Conservation (phyloP, 2,329 filamentous ascomycete genomes). For the Triangularia verruculosa region DNA sequence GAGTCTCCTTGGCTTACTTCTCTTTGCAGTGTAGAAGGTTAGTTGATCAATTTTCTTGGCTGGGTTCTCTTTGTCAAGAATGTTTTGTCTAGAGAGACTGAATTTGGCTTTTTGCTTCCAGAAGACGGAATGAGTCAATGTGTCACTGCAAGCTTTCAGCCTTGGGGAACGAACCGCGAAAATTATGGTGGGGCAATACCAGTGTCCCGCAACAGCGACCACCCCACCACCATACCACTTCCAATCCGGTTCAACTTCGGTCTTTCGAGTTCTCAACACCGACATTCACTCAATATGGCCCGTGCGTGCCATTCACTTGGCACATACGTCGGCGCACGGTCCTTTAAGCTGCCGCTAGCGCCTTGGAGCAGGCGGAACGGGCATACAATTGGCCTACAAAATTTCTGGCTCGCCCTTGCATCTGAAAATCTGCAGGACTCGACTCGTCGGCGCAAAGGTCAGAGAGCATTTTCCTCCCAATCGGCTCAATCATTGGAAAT, state of each 20-base stretch:
- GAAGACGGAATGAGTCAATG: constrained; percentile 13
- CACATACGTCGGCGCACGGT: neutral
- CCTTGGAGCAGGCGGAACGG: constrained; percentile 19
- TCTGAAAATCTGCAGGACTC: constrained; percentile 25
- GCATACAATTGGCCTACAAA: constrained; percentile 28
- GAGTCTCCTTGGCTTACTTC: neutral
- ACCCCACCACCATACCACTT: neutral
- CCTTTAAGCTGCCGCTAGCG: neutral
- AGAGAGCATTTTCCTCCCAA: neutral
- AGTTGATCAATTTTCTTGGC: neutral
- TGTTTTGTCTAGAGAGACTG: neutral
- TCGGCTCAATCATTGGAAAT: neutral
- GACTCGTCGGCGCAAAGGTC: neutral
- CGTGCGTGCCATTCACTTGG: no score
- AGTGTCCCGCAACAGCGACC: constrained; percentile 14
- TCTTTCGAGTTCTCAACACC: neutral
- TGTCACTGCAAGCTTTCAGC: constrained; percentile 16
- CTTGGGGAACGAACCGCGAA: constrained; percentile 11
- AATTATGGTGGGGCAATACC: constrained; percentile 22
- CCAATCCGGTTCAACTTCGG: constrained; percentile 13
- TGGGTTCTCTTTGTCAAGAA: neutral
- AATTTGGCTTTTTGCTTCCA: neutral
- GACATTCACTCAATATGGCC: neutral
- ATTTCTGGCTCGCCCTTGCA: constrained; percentile 18
- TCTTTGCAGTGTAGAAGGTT: neutral